Base-by-base conservation (phyloP, 225 moss, liverwort and hornwort genomes). In the Straminergon stramineum region DNA sequence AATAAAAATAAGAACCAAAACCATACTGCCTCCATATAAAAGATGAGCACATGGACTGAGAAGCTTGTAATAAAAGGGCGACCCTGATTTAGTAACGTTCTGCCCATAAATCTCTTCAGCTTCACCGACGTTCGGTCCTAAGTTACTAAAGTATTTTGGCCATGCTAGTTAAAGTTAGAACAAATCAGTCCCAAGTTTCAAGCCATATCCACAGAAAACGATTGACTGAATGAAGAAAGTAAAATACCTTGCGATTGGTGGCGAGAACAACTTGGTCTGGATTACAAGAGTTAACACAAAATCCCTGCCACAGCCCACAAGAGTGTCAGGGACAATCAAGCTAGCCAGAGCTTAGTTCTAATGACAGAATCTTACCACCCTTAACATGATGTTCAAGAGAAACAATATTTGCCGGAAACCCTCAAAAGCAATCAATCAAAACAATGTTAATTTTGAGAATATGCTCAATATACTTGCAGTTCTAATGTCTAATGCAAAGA, bases 201-300 rank as follows among this genome's bases (percentile, higher is more conserved):
- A 70, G 64, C 71, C 48, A 85, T 75, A 80, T 58, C 53, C 91
- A 81, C 56, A 88, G 85, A 48, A 77, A 87, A 75, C 15, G 43
- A 84, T 27, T 66, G 76, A 89, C 28, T 68, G 86, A 39, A 74
- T 60, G 64, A 78, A 85, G 52, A 66, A 91, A 84, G 45, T 67
- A 83, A 81, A 85, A 65, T 90, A 95, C 95, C 95, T 95, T 95
- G 91, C 94, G 95, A 86, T 94, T 94, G 83, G 93, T 95, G 89
- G 95, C 94, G 82, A 95, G 94, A 89, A 93, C 95, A 80, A 93
- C 90, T 89, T 95, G 95, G 84, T 94, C 92, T 67, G 94, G 92
- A 86, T 95, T 85, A 79, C 94, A 92, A 85, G 95, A 93, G 84
- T 95, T 95, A 52, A 93, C 78, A 90, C 95, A 95, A 88, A 95